A percentile compares a stretch with the other conserved stretches of the same genome.
Evolutionary conservation across 1,139 yeast genomes (phyloP).

Genomic region (Candida sp.): DNA sequence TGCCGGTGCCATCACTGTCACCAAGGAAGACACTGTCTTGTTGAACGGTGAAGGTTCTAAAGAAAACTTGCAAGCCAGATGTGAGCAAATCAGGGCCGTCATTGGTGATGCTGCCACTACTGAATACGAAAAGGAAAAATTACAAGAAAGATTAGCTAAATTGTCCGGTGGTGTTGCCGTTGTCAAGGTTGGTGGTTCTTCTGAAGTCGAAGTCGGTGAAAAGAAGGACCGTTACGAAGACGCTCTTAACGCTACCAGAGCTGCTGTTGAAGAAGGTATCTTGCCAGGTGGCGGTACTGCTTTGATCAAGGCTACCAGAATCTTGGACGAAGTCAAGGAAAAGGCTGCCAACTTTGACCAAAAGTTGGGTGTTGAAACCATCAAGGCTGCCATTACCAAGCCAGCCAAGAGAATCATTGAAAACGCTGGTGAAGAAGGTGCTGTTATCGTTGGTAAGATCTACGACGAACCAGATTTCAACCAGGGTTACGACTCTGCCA

Average conservation of each 20-base stretch:
- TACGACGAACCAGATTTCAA: slow-evolving; percentile 88
- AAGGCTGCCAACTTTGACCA: slow-evolving; percentile 92
- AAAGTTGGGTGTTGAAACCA: slow-evolving; percentile 96
- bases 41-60: slow-evolving; percentile 96
- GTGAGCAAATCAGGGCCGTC: slow-evolving; percentile 94
- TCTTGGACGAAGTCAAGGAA: slow-evolving; percentile 72
- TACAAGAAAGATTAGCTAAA: slow-evolving; percentile 98
- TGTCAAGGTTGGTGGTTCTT: slow-evolving; percentile 96
- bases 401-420: slow-evolving; percentile 98
- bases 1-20: slow-evolving; percentile 91
- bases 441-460: slow-evolving; percentile 96
- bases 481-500: slow-evolving; percentile 93
- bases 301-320: slow-evolving; percentile 88
- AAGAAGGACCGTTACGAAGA: slow-evolving; percentile 99
- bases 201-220: slow-evolving; percentile 99
- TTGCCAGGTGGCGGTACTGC: slow-evolving; percentile 99
- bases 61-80: slow-evolving; percentile 86
- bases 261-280: slow-evolving; percentile 99
- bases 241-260: slow-evolving; percentile 99
- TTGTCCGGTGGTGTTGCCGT: slow-evolving; percentile 99
- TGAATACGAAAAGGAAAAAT: slow-evolving; percentile 97
- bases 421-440: slow-evolving; percentile 99
- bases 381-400: slow-evolving; percentile 93
- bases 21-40: slow-evolving; percentile 97
- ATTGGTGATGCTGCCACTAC: slow-evolving; percentile 76